Evolutionary conservation across 306 rosid species (phyloP), one percentile per base, ranked within the genome.

Genomic region (Cucumis cinereus): DNA sequence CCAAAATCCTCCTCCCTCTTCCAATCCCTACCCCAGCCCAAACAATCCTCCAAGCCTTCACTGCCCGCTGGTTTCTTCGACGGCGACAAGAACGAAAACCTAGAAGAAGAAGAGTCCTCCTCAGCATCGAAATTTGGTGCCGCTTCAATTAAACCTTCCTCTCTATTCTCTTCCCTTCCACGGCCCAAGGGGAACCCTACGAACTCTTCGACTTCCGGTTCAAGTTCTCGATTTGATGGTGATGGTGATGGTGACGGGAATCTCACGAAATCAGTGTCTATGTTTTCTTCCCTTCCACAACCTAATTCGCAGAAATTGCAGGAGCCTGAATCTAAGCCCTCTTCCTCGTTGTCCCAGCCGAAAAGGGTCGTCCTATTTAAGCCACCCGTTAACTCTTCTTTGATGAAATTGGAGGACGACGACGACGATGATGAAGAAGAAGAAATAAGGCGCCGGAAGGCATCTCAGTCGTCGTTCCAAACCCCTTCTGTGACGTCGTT

Each of bases 321-420:
- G 19, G 74, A 84, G 43, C 76, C 87, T 55, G 49, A 59, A n/a
- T 4, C 80, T 19, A 79, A 77, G 75, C 58, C 75, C 43, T 78
- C 88, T 11, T 35, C 90, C 36, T 61, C 89, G 3, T 53, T 71
- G 69, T 73, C 77, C 30, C 83, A 60, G 23, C 16, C 86, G 30
- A 94, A 87, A 78, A 86, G 82, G 77, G 86, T 94, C 40, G 90
- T 92, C 55, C 90, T 85, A 82, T 89, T 94, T 84, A 88, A 62
- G 80, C 98, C 96, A 36, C 98, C 97, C 6, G 30, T 86, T 3
- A 81, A 82, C 45, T 79, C 89, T 6, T 66, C 62, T 33, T 74
- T 84, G 26, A 33, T 77, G 1, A 86, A 82, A 66, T 81, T 86
- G 47, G 89, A 84, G 0, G 89, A 88, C 0, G 91, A 84, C 0